Conservation (phyloP, 2,329 filamentous ascomycete species). For the Penicillium sp. region DNA sequence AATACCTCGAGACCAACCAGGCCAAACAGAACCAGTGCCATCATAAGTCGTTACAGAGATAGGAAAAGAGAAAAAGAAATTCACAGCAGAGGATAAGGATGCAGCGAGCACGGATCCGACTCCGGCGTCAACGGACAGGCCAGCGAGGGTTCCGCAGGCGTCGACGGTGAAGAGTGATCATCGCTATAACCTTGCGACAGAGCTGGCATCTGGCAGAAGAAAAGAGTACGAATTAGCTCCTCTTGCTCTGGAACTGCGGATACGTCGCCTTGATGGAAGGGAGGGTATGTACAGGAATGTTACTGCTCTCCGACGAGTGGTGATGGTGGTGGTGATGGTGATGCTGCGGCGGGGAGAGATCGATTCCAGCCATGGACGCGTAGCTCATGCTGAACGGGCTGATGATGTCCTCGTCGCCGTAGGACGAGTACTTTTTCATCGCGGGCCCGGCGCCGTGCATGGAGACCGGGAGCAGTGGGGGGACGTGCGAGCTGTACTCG, state of each 20-base stretch:
- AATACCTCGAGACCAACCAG: not conserved
- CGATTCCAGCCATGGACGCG: slow-evolving; percentile 62
- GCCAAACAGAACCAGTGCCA: slow-evolving; percentile 9
- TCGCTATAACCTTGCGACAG: slow-evolving; percentile 44
- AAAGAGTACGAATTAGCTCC: slow-evolving; percentile 22
- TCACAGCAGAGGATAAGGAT: slow-evolving; percentile 34
- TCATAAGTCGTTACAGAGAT: slow-evolving; percentile 17
- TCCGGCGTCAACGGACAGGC: slow-evolving; percentile 49
- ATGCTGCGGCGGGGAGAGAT: slow-evolving; percentile 47
- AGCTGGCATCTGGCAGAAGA: slow-evolving; percentile 40
- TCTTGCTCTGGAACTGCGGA: slow-evolving; percentile 19
- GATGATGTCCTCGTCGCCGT: slow-evolving; percentile 60
- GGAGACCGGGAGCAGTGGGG: slow-evolving; percentile 53
- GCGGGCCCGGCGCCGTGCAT: slow-evolving; percentile 40
- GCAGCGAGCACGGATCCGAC: slow-evolving; percentile 47
- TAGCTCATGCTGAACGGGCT: slow-evolving; percentile 67
- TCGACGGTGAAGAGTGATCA: slow-evolving; percentile 46
- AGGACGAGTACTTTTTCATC: slow-evolving; percentile 57
- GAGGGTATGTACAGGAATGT: slow-evolving; percentile 51
- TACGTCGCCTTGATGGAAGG: slow-evolving; percentile 29
- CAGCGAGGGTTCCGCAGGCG: slow-evolving; percentile 47
- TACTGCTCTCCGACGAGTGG: slow-evolving; percentile 41
- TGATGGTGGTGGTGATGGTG: slow-evolving; percentile 28
- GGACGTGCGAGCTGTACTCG: slow-evolving; percentile 47
- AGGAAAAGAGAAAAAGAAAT: slow-evolving; percentile 14